A percentile compares a stretch with the other conserved stretches of the same genome.
These are phyloP conservation scores for Russula griseocarnosa DNA, from an alignment of 768 basidiomycete genomes.

Conservation along the genomic window DNA sequence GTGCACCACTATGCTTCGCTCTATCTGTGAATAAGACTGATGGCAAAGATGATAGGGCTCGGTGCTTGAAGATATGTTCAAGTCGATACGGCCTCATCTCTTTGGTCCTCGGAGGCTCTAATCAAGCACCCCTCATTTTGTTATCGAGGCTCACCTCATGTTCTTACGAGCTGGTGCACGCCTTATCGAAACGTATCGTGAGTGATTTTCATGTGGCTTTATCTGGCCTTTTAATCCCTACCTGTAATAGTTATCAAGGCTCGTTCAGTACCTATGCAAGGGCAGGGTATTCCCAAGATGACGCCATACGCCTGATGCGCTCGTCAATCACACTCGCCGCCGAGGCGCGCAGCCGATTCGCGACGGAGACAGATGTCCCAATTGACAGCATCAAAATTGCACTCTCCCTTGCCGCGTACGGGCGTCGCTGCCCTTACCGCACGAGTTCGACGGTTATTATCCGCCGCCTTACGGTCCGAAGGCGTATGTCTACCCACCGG, in stretches of 20 bases:
- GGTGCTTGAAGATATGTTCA: constrained; percentile 50
- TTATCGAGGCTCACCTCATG: constrained; percentile 55
- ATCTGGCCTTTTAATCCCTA: neutral
- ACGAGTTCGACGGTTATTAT: constrained; percentile 73
- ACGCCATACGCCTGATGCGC: constrained; percentile 49
- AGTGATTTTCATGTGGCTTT: constrained; percentile 22
- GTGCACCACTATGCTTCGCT: neutral
- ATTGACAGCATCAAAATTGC: constrained; percentile 45
- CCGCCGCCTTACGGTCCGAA: constrained; percentile 71
- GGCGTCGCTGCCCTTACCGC: constrained; percentile 61
- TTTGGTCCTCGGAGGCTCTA: constrained; percentile 71
- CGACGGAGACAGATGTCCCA: constrained; percentile 26
- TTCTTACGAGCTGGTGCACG: constrained; percentile 65
- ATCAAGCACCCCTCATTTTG: constrained; percentile 47
- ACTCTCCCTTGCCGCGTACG: constrained; percentile 72
- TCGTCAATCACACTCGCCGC: constrained; percentile 49
- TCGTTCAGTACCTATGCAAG: constrained; percentile 50
- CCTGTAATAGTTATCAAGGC: constrained; percentile 57
- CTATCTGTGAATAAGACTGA: neutral
- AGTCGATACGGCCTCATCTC: constrained; percentile 47
- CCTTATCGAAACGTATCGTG: constrained; percentile 71
- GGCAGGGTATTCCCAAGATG: constrained; percentile 45
- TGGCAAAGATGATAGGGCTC: constrained; percentile 46
- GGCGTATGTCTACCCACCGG: constrained; percentile 27
- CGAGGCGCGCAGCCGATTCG: constrained; percentile 42